Evolutionary conservation across 768 basidiomycete genomes (phyloP), one percentile per base, ranked within the genome.

Genomic region (Tylopilus vinaceipallidus): DNA sequence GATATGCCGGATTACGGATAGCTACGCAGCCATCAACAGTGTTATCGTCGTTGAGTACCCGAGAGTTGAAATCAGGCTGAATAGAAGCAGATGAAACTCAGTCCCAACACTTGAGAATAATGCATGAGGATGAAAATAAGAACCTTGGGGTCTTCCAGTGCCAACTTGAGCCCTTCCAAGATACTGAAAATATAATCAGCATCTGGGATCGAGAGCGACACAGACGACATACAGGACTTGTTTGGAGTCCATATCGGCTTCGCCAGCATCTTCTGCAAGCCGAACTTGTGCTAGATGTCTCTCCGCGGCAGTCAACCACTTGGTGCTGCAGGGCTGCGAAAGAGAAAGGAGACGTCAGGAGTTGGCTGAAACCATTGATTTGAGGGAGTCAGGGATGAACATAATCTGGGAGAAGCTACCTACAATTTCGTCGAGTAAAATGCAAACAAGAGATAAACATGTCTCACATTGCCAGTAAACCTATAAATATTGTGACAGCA

Each of bases 201-300:
- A 38, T 43, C 13, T 16, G 2, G 17, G n/a, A 9, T 13, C n/a
- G 6, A 24, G 16, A 26, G 11, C 16, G 13, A 33, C 16, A 32
- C 24, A 36, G 33, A 35, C 13, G n/a, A 70, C 81, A 32, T 60
- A 84, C 84, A 83, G 80, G 47, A 81, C 82, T 26, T 74, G 67
- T 0, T 61, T 60, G n/a, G 75, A 76, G 54, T 86, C 84, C 56
- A 75, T 66, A 54, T 86, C 84, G 0, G 83, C 83, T 67, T 84
- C 83, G 2, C 83, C 82, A 9, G 78, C 81, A 58, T 86, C 83
- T 57, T 86, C 84, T 0, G 83, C 79, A 14, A 86, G 76, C 13
- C 84, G 80, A 14, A 76, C 77, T 62, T 83, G 83, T 4, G 84
- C 84, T n/a, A 86, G 71, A 24, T 73, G 75, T 17, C 73, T 71